Base-by-base conservation (phyloP, 2,329 filamentous ascomycete species). In the Neonectria faginata region DNA sequence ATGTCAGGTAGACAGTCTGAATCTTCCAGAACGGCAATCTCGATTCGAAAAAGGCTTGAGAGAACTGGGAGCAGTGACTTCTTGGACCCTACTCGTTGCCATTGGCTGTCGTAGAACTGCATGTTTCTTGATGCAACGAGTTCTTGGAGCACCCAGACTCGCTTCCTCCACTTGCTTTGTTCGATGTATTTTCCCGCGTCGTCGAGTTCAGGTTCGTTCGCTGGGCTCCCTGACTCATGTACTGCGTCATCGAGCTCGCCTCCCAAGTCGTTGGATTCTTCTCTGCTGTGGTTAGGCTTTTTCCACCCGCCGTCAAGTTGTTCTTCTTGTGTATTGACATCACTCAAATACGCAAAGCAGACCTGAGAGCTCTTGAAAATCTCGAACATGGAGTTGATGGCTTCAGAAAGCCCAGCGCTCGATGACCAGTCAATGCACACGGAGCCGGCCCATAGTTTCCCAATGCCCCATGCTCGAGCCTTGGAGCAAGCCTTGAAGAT, bases 331-430 rank as follows among this genome's bases (percentile, higher is more conserved):
- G 29, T 8, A 3, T 27, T 20, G 11, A 25, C 18, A 11, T 52
- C 54, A 14, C 29, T n/a, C 1, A 62, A 16, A 39, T 51, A 33
- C 1, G 29, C 44, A 3, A 62, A 7, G 4, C 36, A 47, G 11
- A 57, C 11, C 18, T 39, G 5, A 1, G 44, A 25, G 1, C 27
- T 5, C 6, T 39, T 27, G 14, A 20, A 51, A 9, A 45, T 57
- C 3, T 45, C 22, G 12, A 45, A 57, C 44, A 50, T 55, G 1
- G 58, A 61, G 51, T 57, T 51, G 45, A 61, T 20, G 3, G 36
- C 45, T 8, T 44, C 45, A 0, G 45, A 61, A 6, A 56, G 12
- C 2, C 36, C 52, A 20, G 36, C 29, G 3, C 6, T 44, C n/a
- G 45, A 51, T 25, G 44, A 36, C 16, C 33, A 11, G 14, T 62